These are phyloP conservation scores for Omphalea diandra DNA, from an alignment of 441 rosid species.

Conservation along the genomic window DNA sequence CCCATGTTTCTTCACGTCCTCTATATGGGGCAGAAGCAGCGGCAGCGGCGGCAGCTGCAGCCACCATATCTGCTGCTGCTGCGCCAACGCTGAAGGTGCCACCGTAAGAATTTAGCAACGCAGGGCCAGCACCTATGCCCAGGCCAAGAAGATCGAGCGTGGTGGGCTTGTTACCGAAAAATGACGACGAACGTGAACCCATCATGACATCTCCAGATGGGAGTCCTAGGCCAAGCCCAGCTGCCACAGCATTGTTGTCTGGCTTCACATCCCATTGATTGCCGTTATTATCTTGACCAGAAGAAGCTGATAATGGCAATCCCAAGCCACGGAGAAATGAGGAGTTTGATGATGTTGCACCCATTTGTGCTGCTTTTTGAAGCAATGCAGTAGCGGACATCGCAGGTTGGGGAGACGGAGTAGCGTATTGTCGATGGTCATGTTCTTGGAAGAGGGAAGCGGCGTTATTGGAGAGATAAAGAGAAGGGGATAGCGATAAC, in stretches of 20 bases:
- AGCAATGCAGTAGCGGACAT: slow-evolving; percentile 96
- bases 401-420: slow-evolving; percentile 47
- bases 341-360: slow-evolving; percentile 60
- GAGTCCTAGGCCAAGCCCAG: slow-evolving; percentile 58
- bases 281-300: slow-evolving; percentile 21
- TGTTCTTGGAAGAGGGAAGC: slow-evolving; percentile 36
- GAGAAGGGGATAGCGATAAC: slow-evolving; percentile 50
- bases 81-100: slow-evolving; percentile 39
- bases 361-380: slow-evolving; percentile 91
- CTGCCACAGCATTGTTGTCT: slow-evolving; percentile 25
- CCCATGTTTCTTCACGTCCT: slow-evolving; percentile 42
- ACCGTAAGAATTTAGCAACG: slow-evolving; percentile 46
- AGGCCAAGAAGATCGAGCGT: slow-evolving; percentile 88
- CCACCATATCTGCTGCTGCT: slow-evolving; percentile 14
- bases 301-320: slow-evolving; percentile 43
- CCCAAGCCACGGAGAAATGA: slow-evolving; percentile 72
- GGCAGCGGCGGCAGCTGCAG: slow-evolving; percentile 14
- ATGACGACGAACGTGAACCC: slow-evolving; percentile 46
- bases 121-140: slow-evolving; percentile 62
- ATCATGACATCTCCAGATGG: slow-evolving; percentile 47
- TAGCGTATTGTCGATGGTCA: slow-evolving; percentile 31
- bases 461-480: slow-evolving; percentile 42
- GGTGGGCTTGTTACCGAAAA: slow-evolving; percentile 63
- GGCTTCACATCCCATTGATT: slow-evolving; percentile 34
- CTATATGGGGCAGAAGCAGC: slow-evolving; percentile 25